Evolutionary conservation across 192 early-diverging fungal species (phyloP).

Genomic region (Dispira parvispora): DNA sequence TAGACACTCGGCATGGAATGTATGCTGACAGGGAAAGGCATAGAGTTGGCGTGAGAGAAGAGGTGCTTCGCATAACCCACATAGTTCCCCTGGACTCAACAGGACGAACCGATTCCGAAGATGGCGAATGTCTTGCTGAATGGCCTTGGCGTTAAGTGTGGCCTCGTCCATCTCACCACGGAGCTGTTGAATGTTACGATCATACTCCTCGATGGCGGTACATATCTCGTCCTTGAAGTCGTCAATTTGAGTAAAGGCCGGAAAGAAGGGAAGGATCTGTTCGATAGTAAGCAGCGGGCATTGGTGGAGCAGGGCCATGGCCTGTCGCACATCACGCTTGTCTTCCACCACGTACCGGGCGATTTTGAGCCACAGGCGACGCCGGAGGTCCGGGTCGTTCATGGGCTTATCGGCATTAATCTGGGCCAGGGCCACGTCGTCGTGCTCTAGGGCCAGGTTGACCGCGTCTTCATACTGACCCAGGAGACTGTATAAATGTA

Average conservation of each 20-base stretch:
- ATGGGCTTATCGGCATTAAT: slow-evolving; percentile 89
- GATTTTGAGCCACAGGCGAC: slow-evolving; percentile 86
- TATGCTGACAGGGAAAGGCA: slow-evolving; percentile 90
- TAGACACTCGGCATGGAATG: slow-evolving; percentile 88
- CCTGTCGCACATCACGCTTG: slow-evolving; percentile 71
- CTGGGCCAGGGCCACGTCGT: slow-evolving; percentile 76
- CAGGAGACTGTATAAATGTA: slow-evolving; percentile 77
- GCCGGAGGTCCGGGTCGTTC: slow-evolving; percentile 63
- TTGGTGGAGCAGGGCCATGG: slow-evolving; percentile 65
- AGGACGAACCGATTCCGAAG: slow-evolving; percentile 55
- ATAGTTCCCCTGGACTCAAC: slow-evolving; percentile 37
- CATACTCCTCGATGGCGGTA: slow-evolving; percentile 81
- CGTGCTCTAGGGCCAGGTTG: slow-evolving; percentile 63
- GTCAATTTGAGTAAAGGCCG: slow-evolving; percentile 92
- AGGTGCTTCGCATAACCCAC: slow-evolving; percentile 59
- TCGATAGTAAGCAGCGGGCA: slow-evolving; percentile 80
- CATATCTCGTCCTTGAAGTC: slow-evolving; percentile 96
- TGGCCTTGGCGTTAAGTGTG: slow-evolving; percentile 77
- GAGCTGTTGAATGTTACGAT: slow-evolving; percentile 72
- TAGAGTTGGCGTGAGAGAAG: slow-evolving; percentile 80
- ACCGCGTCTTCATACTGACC: slow-evolving; percentile 87
- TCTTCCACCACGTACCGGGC: slow-evolving; percentile 79
- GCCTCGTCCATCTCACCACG: slow-evolving; percentile 93
- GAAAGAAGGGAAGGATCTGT: slow-evolving; percentile 93
- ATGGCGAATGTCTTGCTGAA: slow-evolving; percentile 76